Base-by-base conservation (phyloP, 129 eudicot species). In the Flaveria robusta region DNA sequence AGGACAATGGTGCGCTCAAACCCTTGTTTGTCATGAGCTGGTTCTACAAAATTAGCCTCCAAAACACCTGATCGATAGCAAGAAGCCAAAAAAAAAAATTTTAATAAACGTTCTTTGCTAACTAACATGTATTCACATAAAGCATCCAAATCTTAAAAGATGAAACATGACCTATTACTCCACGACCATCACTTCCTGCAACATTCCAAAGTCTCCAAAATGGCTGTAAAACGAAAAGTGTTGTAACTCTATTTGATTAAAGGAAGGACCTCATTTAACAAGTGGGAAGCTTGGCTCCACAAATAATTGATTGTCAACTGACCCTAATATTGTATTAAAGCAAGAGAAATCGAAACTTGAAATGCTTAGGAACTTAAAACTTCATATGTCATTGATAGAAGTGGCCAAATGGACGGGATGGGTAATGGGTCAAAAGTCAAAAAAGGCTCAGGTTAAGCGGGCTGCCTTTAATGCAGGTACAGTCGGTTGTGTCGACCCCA, bases 21-120 rank as follows among this genome's bases (percentile, higher is more conserved):
- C 34, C 96, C 99, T 76, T 94, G 99, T 78, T 94, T 94, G 77
- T 94, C 99, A 77, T 94, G 99, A 81, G 99, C 99, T 55, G 99
- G 99, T 81, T 94, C 99, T 29, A 94, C 96, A 66, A 94, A 94
- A 78, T 94, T 87, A 71, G 99, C 99, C 83, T 94, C 96, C 80
- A 94, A 79, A 20, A 94, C 92, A 72, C 99, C 99, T 93, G 59
- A 76, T 64, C 60, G 31, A 70, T 13, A 81, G 49, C 46, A 74
- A 62, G 3, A 31, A 49, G 37, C 31, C n/a, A 58, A 11, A 12
- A 22, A 27, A n/a, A 43, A 7, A 12, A 31, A 75, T 22, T 3
- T 64, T 27, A 34, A 5, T 34, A 34, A 24, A 34, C 39, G 20
- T 80, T 52, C 62, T 73, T 52, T 41, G 39, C 39, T 66, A 42